These are phyloP conservation scores for Elasticomyces elasticus DNA, from an alignment of 495 filamentous ascomycete genomes.

Conservation along the genomic window DNA sequence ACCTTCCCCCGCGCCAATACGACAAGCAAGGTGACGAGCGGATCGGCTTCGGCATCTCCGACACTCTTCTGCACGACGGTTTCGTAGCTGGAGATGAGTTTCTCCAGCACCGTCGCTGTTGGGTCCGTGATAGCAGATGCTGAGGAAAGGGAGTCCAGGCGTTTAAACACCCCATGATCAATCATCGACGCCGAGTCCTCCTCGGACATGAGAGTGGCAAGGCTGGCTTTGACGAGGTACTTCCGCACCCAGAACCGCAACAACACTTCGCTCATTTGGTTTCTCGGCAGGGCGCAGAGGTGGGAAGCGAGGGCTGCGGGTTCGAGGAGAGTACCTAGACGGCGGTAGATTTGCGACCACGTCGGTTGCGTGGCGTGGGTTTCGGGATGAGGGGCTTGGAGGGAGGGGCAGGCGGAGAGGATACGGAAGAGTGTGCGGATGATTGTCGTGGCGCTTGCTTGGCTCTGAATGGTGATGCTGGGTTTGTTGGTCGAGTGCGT, in stretches of 20 bases:
- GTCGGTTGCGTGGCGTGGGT: too few species aligned
- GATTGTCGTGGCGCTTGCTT: background rate
- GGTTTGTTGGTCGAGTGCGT: background rate
- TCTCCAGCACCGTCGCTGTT: background rate
- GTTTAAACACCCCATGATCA: background rate
- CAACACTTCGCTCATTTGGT: conserved; percentile 3
- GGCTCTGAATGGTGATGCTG: background rate
- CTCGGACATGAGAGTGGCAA: background rate
- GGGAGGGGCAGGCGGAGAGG: background rate
- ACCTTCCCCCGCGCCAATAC: background rate
- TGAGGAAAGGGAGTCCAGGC: background rate
- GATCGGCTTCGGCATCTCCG: background rate
- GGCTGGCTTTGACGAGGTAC: too few species aligned
- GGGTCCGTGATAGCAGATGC: background rate
- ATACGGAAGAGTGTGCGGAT: background rate
- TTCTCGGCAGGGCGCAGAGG: background rate
- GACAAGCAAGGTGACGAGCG: background rate
- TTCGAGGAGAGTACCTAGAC: background rate
- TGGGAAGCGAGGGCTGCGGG: conserved; percentile 8
- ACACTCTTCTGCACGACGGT: background rate
- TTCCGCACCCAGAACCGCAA: conserved; percentile 14
- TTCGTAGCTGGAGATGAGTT: background rate
- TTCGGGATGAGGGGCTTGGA: background rate
- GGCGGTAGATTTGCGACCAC: conserved; percentile 7
- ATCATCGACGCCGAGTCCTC: background rate